Evolutionary conservation across 345 rosid genomes (phyloP), one percentile per base, ranked within the genome.

Genomic region (Eutrema heterophyllum): DNA sequence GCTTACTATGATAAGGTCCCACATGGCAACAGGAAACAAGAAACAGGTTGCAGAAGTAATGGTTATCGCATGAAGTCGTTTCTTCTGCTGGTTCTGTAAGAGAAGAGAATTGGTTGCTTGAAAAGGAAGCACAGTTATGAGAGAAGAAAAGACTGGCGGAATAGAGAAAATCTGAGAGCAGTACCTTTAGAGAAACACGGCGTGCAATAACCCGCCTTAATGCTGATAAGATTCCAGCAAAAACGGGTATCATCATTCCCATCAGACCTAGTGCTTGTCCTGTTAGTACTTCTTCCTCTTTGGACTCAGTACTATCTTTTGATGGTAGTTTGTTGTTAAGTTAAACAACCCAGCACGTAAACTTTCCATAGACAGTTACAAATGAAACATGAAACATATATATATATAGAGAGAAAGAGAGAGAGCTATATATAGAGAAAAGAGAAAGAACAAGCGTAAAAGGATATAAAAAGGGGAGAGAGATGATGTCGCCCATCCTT

Each of bases 1-100:
- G 81, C 99, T 88, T 88, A 92, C 99, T 7, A 82, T 81, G 73
- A 95, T 85, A 73, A 89, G 84, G 83, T 92, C 94, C 97, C 99
- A 95, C 97, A 95, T 95, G 64, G 98, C 99, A 61, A 88, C 87
- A 33, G 99, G 99, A 85, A 95, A 95, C 66, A 95, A 76, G 69
- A 95, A 88, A 73, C 96, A 92, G 14, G 99, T 85, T 53, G 98
- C 96, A 18, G 96, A 87, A 74, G 97, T 80, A 62, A 95, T 82
- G 57, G 91, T 92, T 79, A 92, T 83, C 11, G 97, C 98, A 83
- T 95, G 87, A 18, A 95, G 93, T 63, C 99, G 82, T 83, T 89
- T 88, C 81, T 90, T 95, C 45, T 86, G 87, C 83, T 89, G 97
- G 83, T 88, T 90, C 99, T 95, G 83, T 60, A 18, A 15, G 65